Evolutionary conservation across 306 rosid genomes (phyloP).

Genomic region (Cucumis hystrix): DNA sequence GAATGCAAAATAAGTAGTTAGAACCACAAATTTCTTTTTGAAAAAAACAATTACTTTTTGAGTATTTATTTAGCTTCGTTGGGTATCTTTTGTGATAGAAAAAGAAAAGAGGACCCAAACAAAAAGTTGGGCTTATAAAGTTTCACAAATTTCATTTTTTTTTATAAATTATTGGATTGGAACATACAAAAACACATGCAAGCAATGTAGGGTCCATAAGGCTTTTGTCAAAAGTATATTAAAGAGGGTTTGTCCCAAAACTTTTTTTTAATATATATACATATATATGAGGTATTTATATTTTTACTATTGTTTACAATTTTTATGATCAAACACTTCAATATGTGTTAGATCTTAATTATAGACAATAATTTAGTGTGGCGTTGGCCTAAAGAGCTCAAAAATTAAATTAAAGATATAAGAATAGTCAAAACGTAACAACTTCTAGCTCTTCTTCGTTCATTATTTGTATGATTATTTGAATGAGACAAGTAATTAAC

Average conservation of each 20-base stretch:
- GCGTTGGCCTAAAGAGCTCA: background rate
- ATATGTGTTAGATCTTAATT: background rate
- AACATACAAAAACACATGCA: background rate
- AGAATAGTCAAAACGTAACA: no score
- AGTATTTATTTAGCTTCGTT: background rate
- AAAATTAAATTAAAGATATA: no score
- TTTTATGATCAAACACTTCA: background rate
- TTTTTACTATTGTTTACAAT: no score
- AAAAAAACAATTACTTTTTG: background rate
- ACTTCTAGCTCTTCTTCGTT: background rate
- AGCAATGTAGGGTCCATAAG: background rate
- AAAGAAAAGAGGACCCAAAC: background rate
- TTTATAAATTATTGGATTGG: background rate
- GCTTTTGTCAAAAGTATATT: background rate
- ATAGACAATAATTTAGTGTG: no score
- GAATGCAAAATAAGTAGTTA: background rate
- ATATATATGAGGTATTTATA: no score
- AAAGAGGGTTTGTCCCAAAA: background rate
- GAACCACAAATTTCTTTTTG: background rate
- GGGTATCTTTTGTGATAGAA: background rate
- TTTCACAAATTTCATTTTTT: background rate
- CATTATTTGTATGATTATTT: background rate
- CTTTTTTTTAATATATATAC: no score
- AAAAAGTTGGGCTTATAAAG: background rate
- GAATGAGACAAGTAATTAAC: background rate